Conservation (phyloP, 441 rosid species). For the Melianthus villosus region DNA sequence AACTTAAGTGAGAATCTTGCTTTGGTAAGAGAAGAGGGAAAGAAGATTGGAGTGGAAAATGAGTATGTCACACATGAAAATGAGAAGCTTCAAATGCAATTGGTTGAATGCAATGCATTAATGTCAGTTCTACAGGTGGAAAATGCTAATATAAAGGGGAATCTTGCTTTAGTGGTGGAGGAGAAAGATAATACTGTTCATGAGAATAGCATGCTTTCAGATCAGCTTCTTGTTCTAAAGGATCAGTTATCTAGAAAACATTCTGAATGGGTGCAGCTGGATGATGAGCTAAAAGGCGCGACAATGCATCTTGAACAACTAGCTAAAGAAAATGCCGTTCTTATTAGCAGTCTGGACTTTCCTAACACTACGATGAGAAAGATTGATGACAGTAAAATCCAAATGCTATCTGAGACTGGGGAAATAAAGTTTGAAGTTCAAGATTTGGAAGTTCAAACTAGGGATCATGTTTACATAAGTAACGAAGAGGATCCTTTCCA, state of each 20-base stretch:
- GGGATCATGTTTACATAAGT: constrained; percentile 14
- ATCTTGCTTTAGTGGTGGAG: constrained; percentile 22
- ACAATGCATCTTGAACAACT: constrained; percentile 31
- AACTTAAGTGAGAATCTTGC: constrained; percentile 28
- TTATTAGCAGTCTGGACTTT: constrained; percentile 27
- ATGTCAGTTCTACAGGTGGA: constrained; percentile 28
- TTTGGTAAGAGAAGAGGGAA: constrained; percentile 23
- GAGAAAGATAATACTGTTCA: constrained; percentile 25
- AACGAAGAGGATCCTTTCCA: constrained; percentile 16
- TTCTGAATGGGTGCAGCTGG: constrained; percentile 23
- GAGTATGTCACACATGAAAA: constrained; percentile 25
- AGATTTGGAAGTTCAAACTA: constrained; percentile 12
- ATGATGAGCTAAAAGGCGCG: constrained; percentile 34
- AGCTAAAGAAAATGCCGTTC: constrained; percentile 33
- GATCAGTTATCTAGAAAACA: constrained; percentile 37
- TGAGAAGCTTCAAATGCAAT: constrained; percentile 20
- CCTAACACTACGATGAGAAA: constrained; percentile 28
- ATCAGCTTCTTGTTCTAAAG: constrained; percentile 40
- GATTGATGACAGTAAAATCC: constrained; percentile 16
- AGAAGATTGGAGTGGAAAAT: constrained; percentile 46
- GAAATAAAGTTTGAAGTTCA: constrained; percentile 16
- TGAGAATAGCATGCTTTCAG: constrained; percentile 42
- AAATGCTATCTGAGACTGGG: constrained; percentile 15
- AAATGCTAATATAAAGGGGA: constrained; percentile 26
- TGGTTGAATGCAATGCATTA: constrained; percentile 25